Evolutionary conservation across 768 basidiomycete genomes (phyloP).

Genomic region (Amanita molliuscula): DNA sequence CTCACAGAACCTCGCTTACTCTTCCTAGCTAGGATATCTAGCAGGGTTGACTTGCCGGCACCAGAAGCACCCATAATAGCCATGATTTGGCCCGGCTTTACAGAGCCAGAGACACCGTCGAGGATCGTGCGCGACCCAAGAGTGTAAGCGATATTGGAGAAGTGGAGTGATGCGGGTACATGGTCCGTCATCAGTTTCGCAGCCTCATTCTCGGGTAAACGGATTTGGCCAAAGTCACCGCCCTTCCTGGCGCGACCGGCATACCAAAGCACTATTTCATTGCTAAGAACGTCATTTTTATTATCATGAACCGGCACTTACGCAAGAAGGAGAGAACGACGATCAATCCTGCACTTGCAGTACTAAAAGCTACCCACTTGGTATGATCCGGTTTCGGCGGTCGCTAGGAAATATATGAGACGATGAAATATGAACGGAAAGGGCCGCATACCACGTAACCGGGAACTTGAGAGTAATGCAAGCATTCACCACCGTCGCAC

Average conservation of each 20-base stretch:
- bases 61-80: constrained; percentile 98
- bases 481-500: constrained; percentile 86
- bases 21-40: constrained; percentile 92
- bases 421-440: background rate
- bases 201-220: constrained; percentile 72
- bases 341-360: constrained; percentile 64
- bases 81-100: constrained; percentile 83
- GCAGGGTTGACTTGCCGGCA: constrained; percentile 91
- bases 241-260: constrained; percentile 64
- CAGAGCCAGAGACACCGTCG: constrained; percentile 72
- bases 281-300: background rate
- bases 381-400: constrained; percentile 82
- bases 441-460: constrained; percentile 62
- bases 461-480: constrained; percentile 90
- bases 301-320: constrained; percentile 16
- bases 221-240: constrained; percentile 61
- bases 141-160: constrained; percentile 73
- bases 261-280: constrained; percentile 68
- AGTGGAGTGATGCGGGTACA: constrained; percentile 89
- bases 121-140: constrained; percentile 61
- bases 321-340: constrained; percentile 61
- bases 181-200: constrained; percentile 88
- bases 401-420: constrained; percentile 25
- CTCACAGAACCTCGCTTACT: constrained; percentile 68
- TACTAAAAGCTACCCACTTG: constrained; percentile 74